These are phyloP conservation scores for Vanrija pseudolonga DNA, from an alignment of 1,284 basidiomycete species.

Conservation along the genomic window DNA sequence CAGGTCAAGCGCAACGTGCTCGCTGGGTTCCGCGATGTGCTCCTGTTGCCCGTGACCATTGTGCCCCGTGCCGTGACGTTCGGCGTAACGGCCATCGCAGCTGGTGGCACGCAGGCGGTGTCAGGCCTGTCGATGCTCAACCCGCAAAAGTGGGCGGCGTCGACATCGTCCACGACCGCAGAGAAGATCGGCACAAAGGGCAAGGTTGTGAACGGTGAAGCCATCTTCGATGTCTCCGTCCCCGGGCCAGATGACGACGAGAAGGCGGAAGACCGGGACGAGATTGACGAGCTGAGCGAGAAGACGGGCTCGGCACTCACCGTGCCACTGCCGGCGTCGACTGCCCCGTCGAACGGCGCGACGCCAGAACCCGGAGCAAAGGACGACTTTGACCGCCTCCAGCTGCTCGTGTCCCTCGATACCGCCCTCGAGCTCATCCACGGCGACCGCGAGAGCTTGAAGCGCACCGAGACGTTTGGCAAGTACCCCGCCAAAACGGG, in stretches of 20 bases:
- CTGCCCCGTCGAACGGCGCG: constrained; percentile 1
- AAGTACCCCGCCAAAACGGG: constrained; percentile 80
- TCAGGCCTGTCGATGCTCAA: constrained; percentile 83
- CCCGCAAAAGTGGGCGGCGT: constrained; percentile 68
- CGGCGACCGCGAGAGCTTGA: constrained; percentile 80
- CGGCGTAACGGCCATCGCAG: constrained; percentile 66
- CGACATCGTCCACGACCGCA: background rate
- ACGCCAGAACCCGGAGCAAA: constrained; percentile 18
- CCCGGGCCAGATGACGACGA: constrained; percentile 50
- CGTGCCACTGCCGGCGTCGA: background rate
- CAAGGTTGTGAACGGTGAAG: constrained; percentile 29
- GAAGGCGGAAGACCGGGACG: constrained; percentile 6
- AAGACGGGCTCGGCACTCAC: background rate
- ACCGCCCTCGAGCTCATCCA: constrained; percentile 89
- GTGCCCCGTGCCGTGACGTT: constrained; percentile 75
- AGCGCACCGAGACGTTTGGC: constrained; percentile 84
- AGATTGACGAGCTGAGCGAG: constrained; percentile 10
- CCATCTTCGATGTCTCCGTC: constrained; percentile 62
- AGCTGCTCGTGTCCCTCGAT: constrained; percentile 86
- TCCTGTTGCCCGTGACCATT: constrained; percentile 90
- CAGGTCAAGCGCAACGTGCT: constrained; percentile 89
- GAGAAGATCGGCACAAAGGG: constrained; percentile 4
- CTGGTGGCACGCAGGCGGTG: constrained; percentile 67
- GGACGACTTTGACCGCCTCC: constrained; percentile 60
- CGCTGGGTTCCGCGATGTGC: constrained; percentile 81